A percentile compares a stretch with the other conserved stretches of the same genome.
Conservation (phyloP, 208 protist species). For the Trypanosoma conorhini region DNA sequence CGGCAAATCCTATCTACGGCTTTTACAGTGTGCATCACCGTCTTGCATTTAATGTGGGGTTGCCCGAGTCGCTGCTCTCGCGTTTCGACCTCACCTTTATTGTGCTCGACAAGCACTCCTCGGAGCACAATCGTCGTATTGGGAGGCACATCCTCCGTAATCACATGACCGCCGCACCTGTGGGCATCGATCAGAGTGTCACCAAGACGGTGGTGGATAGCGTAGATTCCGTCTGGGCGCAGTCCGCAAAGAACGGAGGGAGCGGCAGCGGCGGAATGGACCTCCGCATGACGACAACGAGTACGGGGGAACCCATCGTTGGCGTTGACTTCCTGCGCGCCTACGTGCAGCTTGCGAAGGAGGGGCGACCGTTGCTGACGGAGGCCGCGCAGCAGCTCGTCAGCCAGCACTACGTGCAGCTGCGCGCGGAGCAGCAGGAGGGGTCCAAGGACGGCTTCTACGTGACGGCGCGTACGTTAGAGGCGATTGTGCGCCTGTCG, state of each 20-base stretch:
- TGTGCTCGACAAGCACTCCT: slow-evolving; percentile 96
- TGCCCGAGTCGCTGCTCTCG: slow-evolving; percentile 99
- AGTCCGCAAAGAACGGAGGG: slow-evolving; percentile 21
- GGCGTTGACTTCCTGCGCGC: slow-evolving; percentile 97
- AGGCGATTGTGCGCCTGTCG: slow-evolving; percentile 97
- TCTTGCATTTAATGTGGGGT: slow-evolving; percentile 95
- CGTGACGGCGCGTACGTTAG: slow-evolving; percentile 96
- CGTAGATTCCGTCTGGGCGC: slow-evolving; percentile 47
- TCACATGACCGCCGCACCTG: slow-evolving; percentile 84
- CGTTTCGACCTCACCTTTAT: slow-evolving; percentile 99
- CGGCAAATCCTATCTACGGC: slow-evolving; percentile 99
- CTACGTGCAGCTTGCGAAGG: slow-evolving; percentile 95
- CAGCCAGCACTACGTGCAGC: slow-evolving; percentile 87
- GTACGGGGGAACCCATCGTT: slow-evolving; percentile 88
- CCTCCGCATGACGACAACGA: slow-evolving; percentile 81
- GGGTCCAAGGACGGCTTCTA: slow-evolving; percentile 76
- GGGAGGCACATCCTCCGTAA: slow-evolving; percentile 96
- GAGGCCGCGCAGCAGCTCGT: slow-evolving; percentile 88
- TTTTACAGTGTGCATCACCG: slow-evolving; percentile 95
- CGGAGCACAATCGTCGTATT: slow-evolving; percentile 93
- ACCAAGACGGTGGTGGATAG: slow-evolving; percentile 75
- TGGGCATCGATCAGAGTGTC: slow-evolving; percentile 51
- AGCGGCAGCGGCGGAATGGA: slow-evolving; percentile 36
- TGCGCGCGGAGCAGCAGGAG: slow-evolving; percentile 84
- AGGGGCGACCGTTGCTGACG: slow-evolving; percentile 74